A percentile compares a stretch with the other conserved stretches of the same genome.
These are phyloP conservation scores for Psilocybe cubensis DNA, from an alignment of 768 basidiomycete species.

Conservation along the genomic window DNA sequence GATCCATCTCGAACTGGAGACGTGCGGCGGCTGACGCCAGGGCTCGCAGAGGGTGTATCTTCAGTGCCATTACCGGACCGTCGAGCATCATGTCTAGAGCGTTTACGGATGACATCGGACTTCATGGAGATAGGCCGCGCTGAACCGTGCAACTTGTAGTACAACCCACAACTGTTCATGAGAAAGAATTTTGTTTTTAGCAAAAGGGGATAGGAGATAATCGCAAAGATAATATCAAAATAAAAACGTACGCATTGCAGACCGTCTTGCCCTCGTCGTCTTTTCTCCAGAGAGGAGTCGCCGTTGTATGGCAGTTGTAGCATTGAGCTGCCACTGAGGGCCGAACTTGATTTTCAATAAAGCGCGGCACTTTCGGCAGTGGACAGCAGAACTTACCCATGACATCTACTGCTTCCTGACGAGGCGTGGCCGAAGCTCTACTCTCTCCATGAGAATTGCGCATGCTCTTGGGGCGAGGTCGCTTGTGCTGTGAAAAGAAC, in stretches of 20 bases:
- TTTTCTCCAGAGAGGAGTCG: conserved; percentile 89
- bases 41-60: conserved; percentile 77
- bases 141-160: conserved; percentile 86
- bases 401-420: conserved; percentile 74
- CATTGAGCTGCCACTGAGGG: conserved; percentile 68
- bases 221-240: conserved; percentile 6
- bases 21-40: conserved; percentile 72
- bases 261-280: conserved; percentile 92
- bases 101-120: conserved; percentile 87
- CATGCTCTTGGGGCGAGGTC: conserved; percentile 88
- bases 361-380: conserved; percentile 25
- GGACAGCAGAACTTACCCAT: conserved; percentile 54
- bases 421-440: conserved; percentile 63
- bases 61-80: conserved; percentile 53
- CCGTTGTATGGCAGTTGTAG: conserved; percentile 89
- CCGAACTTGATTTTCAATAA: conserved; percentile 31
- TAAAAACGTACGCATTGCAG: conserved; percentile 77
- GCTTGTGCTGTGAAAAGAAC: conserved; percentile 65
- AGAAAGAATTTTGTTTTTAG: conserved; percentile 3
- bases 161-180: conserved; percentile 70
- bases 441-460: conserved; percentile 76
- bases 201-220: conserved; percentile 1
- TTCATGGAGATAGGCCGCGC: conserved; percentile 91
- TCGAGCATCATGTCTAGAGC: conserved; percentile 77
- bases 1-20: conserved; percentile 67